These are phyloP conservation scores for Apiospora sp. DNA, from an alignment of 2,329 filamentous ascomycete genomes.

Conservation along the genomic window DNA sequence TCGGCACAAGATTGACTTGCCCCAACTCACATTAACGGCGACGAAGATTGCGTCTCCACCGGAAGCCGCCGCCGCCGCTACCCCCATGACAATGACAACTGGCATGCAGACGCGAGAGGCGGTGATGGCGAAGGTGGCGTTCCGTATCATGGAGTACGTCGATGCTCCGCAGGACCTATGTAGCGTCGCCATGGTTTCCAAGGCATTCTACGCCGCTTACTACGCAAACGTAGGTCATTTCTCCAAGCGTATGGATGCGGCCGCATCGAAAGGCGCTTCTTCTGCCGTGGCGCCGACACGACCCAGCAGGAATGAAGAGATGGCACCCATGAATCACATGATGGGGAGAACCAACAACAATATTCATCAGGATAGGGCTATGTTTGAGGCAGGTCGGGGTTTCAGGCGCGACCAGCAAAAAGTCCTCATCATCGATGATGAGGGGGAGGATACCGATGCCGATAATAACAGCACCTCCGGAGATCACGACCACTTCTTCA, in stretches of 20 bases:
- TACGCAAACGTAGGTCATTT: constrained; percentile 48
- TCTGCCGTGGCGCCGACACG: not conserved
- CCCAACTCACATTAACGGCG: constrained; percentile 42
- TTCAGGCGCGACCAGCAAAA: not conserved
- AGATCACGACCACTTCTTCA: not conserved
- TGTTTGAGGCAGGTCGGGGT: not conserved
- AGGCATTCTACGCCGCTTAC: constrained; percentile 53
- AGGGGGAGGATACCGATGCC: not conserved
- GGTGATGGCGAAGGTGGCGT: constrained; percentile 43
- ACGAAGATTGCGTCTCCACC: constrained; percentile 22
- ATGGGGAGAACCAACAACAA: not conserved
- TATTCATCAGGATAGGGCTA: not conserved
- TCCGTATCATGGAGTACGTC: constrained; percentile 51
- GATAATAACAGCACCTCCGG: constrained; percentile 26
- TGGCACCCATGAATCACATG: not conserved
- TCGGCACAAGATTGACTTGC: constrained; percentile 46
- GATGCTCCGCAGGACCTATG: constrained; percentile 52
- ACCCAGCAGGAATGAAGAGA: not conserved
- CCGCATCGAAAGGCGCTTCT: not conserved
- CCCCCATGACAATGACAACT: not conserved
- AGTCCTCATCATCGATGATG: not conserved
- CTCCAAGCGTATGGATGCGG: constrained; percentile 30
- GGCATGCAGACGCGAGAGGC: not conserved
- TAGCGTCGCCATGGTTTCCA: constrained; percentile 51
- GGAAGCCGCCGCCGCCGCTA: not conserved